Conservation (phyloP, 2,329 filamentous ascomycete genomes). For the Aspergillus japonicus region DNA sequence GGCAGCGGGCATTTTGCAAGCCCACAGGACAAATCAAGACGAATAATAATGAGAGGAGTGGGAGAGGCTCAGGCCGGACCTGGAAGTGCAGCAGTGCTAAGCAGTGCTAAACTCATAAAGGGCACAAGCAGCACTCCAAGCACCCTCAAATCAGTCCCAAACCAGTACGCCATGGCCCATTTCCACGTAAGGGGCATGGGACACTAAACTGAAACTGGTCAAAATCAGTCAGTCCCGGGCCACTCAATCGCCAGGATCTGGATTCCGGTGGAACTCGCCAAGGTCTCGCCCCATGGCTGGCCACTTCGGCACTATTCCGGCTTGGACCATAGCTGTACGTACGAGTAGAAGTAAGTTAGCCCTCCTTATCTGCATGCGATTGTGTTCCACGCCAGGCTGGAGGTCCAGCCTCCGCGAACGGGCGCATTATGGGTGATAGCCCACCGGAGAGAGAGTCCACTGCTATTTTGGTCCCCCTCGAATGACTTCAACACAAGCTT, state of each 20-base stretch:
- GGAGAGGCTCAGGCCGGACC: background rate
- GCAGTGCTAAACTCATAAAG: background rate
- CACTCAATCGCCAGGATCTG: constrained; percentile 7
- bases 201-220: background rate
- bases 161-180: background rate
- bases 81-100: background rate
- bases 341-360: too few species aligned
- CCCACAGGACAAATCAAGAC: background rate
- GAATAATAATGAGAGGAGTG: background rate
- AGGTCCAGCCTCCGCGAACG: background rate
- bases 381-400: background rate
- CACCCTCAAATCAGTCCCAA: too few species aligned
- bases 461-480: background rate
- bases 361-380: constrained; percentile 4
- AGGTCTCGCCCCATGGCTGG: background rate
- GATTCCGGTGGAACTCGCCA: background rate
- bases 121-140: background rate
- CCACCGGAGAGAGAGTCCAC: background rate
- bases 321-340: background rate
- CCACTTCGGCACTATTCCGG: background rate
- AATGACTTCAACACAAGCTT: background rate
- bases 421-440: background rate
- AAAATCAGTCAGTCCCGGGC: background rate
- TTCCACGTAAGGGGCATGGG: constrained; percentile 7
- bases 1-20: background rate